Evolutionary conservation across 2,329 filamentous ascomycete genomes (phyloP).

Genomic region (Penicillium psychrosexuale): DNA sequence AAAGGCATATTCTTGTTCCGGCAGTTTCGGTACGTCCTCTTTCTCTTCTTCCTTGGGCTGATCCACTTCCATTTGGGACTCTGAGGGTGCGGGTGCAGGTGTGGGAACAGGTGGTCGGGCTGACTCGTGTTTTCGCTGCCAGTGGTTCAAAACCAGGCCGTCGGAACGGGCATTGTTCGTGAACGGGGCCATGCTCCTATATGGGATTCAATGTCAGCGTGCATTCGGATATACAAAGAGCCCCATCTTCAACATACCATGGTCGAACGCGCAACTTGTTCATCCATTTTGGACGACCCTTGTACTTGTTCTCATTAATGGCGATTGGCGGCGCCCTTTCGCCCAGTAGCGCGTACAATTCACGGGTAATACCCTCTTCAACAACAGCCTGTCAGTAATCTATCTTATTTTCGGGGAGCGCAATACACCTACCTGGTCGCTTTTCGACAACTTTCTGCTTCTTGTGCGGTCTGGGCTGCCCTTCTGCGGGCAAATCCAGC

Average conservation of each 20-base stretch:
- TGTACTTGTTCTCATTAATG: conserved; percentile 53
- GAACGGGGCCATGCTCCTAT: conserved; percentile 69
- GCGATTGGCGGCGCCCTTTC: conserved; percentile 53
- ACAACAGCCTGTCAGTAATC: background rate
- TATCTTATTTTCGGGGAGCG: background rate
- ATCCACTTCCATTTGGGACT: conserved; percentile 36
- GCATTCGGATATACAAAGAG: conserved; percentile 55
- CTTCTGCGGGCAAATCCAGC: conserved; percentile 69
- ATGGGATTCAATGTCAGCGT: conserved; percentile 27
- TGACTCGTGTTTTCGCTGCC: conserved; percentile 64
- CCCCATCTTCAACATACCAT: conserved; percentile 47
- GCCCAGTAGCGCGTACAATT: conserved; percentile 51
- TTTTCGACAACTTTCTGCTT: conserved; percentile 68
- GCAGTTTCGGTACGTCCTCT: conserved; percentile 29
- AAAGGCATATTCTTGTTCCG: conserved; percentile 58
- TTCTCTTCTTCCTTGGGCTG: conserved; percentile 39
- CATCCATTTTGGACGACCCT: conserved; percentile 48
- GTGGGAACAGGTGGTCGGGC: conserved; percentile 26
- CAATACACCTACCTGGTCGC: conserved; percentile 48
- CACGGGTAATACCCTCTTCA: conserved; percentile 50
- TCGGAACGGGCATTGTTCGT: conserved; percentile 74
- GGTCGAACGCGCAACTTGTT: conserved; percentile 44
- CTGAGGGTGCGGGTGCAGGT: conserved; percentile 31
- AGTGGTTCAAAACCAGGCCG: conserved; percentile 71
- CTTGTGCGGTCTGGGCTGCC: conserved; percentile 62